A percentile compares a stretch with the other conserved stretches of the same genome.
Evolutionary conservation across 1,139 yeast species (phyloP).

Genomic region (Lipomyces yarrowii): DNA sequence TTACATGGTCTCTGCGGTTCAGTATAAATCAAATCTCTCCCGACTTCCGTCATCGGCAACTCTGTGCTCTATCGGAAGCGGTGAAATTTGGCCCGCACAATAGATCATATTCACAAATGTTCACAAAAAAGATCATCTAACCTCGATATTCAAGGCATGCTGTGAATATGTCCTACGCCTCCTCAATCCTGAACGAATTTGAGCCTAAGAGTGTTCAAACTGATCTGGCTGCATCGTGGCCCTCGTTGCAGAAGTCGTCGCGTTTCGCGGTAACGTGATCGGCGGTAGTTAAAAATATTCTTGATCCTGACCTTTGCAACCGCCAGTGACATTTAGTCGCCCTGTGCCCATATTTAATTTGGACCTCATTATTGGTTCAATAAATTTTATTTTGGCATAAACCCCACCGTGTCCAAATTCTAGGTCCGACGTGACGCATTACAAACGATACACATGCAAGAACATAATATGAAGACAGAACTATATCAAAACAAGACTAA

Average conservation of each 20-base stretch:
- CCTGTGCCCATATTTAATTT: no score
- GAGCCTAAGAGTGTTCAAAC: slow-evolving; percentile 23
- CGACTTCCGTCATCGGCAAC: no score
- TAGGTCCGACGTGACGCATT: background rate
- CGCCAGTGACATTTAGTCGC: no score
- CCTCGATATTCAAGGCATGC: slow-evolving; percentile 17
- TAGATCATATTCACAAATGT: background rate
- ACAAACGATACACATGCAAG: background rate
- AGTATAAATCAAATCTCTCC: no score
- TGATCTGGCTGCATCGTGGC: slow-evolving; percentile 22
- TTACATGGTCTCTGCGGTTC: no score
- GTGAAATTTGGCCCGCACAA: no score
- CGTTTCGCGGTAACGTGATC: slow-evolving; percentile 24
- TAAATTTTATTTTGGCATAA: background rate
- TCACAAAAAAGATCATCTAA: background rate
- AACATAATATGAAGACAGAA: background rate
- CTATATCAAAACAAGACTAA: background rate
- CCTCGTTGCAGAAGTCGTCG: slow-evolving; percentile 19
- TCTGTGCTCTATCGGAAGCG: no score
- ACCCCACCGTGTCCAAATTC: background rate
- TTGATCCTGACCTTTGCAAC: slow-evolving; percentile 13
- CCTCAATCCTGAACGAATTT: slow-evolving; percentile 16
- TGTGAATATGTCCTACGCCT: slow-evolving; percentile 23
- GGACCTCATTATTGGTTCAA: no score
- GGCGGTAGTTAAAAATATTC: slow-evolving; percentile 20